Conservation (phyloP, 1,284 basidiomycete species). For the Violaceomyces palustris region DNA sequence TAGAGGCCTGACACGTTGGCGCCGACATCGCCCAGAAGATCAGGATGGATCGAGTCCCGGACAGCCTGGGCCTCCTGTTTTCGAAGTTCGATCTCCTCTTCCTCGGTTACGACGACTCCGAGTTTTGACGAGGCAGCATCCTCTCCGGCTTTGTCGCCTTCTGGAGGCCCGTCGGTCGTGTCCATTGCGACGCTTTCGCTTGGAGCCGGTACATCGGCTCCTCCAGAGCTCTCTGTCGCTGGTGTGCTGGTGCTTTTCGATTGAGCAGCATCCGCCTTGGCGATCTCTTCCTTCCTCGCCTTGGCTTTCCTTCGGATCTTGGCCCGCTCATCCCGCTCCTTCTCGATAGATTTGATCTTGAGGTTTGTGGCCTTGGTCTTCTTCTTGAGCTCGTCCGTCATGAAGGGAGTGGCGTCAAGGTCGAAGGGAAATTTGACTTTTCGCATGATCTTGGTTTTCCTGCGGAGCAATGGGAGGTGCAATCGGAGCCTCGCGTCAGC, state of each 20-base stretch:
- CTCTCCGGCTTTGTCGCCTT: too few relatives aligned
- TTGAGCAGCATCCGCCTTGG: constrained; percentile 7
- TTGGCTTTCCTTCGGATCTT: constrained; percentile 75
- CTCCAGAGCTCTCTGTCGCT: constrained; percentile 22
- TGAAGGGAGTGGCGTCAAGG: constrained; percentile 78
- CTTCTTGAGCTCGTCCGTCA: constrained; percentile 70
- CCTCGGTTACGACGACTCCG: constrained; percentile 59
- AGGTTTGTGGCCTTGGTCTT: constrained; percentile 68
- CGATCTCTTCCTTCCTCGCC: constrained; percentile 50
- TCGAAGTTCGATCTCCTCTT: constrained; percentile 60
- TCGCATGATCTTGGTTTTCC: constrained; percentile 61
- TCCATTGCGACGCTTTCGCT: not conserved
- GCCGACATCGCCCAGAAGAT: constrained; percentile 66
- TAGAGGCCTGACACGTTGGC: constrained; percentile 72
- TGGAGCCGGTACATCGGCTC: constrained; percentile 20
- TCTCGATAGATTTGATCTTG: constrained; percentile 71
- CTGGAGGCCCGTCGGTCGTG: not conserved
- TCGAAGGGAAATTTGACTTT: constrained; percentile 87
- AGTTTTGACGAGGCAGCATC: constrained; percentile 6
- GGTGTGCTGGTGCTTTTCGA: not conserved
- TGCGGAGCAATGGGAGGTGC: too few relatives aligned
- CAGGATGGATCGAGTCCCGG: constrained; percentile 61
- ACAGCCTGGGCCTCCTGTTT: constrained; percentile 28
- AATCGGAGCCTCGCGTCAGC: too few relatives aligned
- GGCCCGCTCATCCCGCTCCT: constrained; percentile 75